phyloP scores from a whole-genome alignment of 331 rosid species.

The Telfairia occidentalis region DNA sequence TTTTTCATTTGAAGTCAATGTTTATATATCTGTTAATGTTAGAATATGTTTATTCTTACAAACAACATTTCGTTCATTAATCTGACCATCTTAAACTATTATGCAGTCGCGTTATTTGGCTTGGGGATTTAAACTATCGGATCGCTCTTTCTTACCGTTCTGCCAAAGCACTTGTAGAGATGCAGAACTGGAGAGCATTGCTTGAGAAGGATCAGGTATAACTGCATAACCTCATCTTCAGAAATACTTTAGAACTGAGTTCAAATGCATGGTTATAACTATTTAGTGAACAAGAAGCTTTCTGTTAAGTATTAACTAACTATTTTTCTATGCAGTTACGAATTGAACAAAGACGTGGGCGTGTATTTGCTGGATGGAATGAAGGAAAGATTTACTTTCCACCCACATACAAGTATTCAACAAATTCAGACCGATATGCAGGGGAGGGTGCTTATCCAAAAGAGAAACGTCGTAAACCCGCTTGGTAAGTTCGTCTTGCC shows the following conservation, averaged over 20 bases:
- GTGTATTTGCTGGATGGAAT: conserved; percentile 76
- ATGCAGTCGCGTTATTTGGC: conserved; percentile 90
- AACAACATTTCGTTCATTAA: not conserved
- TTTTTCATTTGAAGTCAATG: not conserved
- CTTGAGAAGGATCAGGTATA: conserved; percentile 92
- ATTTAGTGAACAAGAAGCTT: not conserved
- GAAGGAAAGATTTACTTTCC: conserved; percentile 98
- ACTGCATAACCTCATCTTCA: conserved; percentile 10
- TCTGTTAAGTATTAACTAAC: not conserved
- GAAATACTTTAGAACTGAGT: not conserved
- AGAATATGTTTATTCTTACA: not conserved
- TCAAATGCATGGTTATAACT: not conserved
- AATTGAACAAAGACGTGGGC: conserved; percentile 87
- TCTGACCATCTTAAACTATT: conserved; percentile 18
- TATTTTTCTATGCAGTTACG: conserved; percentile 52
- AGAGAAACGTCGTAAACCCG: conserved; percentile 95
- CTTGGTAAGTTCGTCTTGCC: conserved; percentile 55
- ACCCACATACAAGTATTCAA: conserved; percentile 94
- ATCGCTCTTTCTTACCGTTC: conserved; percentile 85
- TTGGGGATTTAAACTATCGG: conserved; percentile 95
- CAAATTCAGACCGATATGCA: conserved; percentile 90
- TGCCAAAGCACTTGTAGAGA: conserved; percentile 94
- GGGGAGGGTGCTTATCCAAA: conserved; percentile 94
- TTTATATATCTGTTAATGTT: not conserved
- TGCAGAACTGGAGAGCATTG: conserved; percentile 99